Conservation (phyloP, 176 grass and related monocot species). For the Oryza brachyantha region DNA sequence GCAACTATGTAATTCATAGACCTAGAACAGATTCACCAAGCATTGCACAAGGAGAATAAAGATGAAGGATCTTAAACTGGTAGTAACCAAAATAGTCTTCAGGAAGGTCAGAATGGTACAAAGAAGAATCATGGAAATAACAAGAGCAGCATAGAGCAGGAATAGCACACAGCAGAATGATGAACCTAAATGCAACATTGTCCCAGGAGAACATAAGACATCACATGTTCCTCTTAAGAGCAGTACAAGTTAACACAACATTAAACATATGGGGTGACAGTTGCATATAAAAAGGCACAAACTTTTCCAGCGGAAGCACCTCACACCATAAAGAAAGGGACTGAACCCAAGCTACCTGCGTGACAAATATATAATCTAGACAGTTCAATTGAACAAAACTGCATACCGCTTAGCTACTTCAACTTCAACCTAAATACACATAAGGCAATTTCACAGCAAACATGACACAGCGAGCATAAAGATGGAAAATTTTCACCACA, state of each 20-base stretch:
- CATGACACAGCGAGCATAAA: background rate
- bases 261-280: background rate
- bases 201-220: background rate
- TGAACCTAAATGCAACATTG: no score
- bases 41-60: background rate
- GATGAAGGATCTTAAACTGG: background rate
- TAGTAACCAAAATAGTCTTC: background rate
- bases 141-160: background rate
- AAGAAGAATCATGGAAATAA: background rate
- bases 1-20: no score
- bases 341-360: background rate
- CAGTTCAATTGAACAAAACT: background rate
- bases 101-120: background rate
- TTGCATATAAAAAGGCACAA: background rate
- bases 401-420: background rate
- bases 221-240: background rate
- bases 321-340: background rate
- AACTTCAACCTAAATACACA: background rate
- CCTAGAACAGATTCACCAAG: background rate
- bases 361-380: background rate
- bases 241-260: background rate
- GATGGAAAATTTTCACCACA: background rate
- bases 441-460: no score
- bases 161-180: no score
- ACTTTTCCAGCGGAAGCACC: background rate